Base-by-base conservation (phyloP, 2,329 filamentous ascomycete species). In the Trichoderma semiorbis region DNA sequence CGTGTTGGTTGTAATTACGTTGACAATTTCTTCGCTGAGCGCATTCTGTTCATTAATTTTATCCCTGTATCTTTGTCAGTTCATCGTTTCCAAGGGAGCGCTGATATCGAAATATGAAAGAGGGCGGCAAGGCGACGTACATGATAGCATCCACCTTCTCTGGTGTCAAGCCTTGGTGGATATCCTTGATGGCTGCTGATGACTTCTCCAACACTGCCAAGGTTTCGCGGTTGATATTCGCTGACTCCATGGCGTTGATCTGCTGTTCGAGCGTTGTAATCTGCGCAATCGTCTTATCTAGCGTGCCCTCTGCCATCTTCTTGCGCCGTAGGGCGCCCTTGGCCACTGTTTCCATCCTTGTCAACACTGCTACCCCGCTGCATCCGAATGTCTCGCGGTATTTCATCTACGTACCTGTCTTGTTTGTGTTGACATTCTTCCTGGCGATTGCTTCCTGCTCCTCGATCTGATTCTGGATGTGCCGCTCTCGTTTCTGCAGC, bases 211-310 rank as follows among this genome's bases (percentile, higher is more conserved):
- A 98, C 8, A 95, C 95, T 76, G 92, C 89, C 75, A 98, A 86
- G 14, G 96, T 99, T 86, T 98, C 95, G 84, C 95, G 91, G 87
- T 99, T 99, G 86, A 99, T 98, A 81, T 98, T 99, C 74, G 96
- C 96, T 62, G 95, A 94, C 83, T 99, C 96, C 85, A 99, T 98
- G 73, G 93, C 92, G 82, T 96, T 96, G 79, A 98, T 97, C 82
- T 99, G 94, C 79, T 95, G 92, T 82, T 99, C 96, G 58, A 99
- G 87, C 26, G 96, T 97, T 77, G 91, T 90, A 79, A 98, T 97
- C 84, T 98, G 95, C 36, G 92, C 90, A 72, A 90, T 88, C 1
- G 95, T 98, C 84, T 98, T 95, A 76, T 97, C 94, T 72, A 98
- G 89, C 71, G 93, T 93, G 82, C 95, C 92, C 83, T 98, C 94